Conservation (phyloP, 2,329 filamentous ascomycete genomes). For the Calonectria montana region DNA sequence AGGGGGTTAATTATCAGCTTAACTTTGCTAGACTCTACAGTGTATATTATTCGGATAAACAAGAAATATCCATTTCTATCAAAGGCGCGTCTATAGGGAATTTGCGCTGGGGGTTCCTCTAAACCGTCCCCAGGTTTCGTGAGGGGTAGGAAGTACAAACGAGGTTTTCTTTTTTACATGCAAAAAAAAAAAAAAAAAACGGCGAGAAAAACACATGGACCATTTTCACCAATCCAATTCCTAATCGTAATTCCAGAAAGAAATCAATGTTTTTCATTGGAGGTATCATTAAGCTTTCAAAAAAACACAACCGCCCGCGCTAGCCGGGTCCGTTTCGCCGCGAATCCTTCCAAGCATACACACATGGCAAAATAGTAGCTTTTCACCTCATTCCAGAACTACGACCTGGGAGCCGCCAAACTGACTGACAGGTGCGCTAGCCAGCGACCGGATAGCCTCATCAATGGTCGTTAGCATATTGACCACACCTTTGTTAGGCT, state of each 20-base stretch:
- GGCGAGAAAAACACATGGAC: not conserved
- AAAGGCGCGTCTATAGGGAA: constrained; percentile 1
- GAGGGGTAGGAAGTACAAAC: constrained; percentile 10
- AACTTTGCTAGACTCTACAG: not conserved
- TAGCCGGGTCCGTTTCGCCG: constrained; percentile 34
- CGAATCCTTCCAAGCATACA: constrained; percentile 29
- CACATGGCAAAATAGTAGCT: constrained; percentile 10
- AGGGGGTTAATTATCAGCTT: not conserved
- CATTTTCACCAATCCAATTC: not conserved
- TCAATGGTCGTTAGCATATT: constrained; percentile 62
- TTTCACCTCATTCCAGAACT: constrained; percentile 34
- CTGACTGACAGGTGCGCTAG: constrained; percentile 18
- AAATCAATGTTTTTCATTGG: constrained; percentile 38
- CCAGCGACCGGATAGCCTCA: constrained; percentile 54
- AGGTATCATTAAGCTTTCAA: constrained; percentile 48
- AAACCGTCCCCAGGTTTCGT: not conserved
- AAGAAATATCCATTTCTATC: constrained; percentile 3
- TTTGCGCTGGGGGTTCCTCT: constrained; percentile 12
- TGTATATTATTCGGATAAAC: constrained; percentile 21
- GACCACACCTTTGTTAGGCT: constrained; percentile 53
- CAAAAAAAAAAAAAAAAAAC: constrained; percentile 21
- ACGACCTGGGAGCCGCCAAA: constrained; percentile 29
- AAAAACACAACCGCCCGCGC: constrained; percentile 39
- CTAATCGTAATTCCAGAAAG: constrained; percentile 3
- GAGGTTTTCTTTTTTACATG: constrained; percentile 24